phyloP scores from a whole-genome alignment of 176 grass and related monocot genomes.

The Poa annua region DNA sequence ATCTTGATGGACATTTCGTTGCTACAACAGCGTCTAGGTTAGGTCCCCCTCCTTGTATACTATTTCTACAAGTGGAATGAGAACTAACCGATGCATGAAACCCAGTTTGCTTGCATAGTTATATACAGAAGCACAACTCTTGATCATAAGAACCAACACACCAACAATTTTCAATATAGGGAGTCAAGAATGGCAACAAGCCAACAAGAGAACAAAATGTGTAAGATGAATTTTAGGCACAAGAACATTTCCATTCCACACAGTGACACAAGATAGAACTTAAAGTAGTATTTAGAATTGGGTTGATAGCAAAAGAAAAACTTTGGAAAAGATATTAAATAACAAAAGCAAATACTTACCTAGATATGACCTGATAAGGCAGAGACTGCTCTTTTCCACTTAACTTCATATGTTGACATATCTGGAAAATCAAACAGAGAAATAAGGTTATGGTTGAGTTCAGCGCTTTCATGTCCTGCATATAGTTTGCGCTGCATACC shows the following conservation, averaged over 20 bases:
- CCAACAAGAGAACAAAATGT: constrained; percentile 16
- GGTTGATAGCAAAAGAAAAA: not conserved
- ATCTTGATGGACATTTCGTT: not conserved
- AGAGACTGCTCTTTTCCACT: constrained; percentile 97
- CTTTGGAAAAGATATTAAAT: constrained; percentile 11
- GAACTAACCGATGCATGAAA: not conserved
- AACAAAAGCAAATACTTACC: constrained; percentile 48
- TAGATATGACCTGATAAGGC: constrained; percentile 99
- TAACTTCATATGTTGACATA: constrained; percentile 98
- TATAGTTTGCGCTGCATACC: constrained; percentile 50
- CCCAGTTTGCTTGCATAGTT: constrained; percentile 19
- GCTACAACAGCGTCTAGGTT: not conserved
- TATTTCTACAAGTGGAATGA: not conserved
- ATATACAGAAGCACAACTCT: constrained; percentile 8
- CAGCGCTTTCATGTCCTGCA: constrained; percentile 12
- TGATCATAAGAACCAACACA: not conserved
- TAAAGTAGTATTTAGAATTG: constrained; percentile 13
- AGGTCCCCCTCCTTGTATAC: not conserved
- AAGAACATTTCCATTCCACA: constrained; percentile 12
- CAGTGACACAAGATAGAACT: constrained; percentile 21
- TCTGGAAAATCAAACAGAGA: constrained; percentile 51
- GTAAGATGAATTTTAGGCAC: not conserved
- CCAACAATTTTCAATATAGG: constrained; percentile 3
- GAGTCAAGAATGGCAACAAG: constrained; percentile 11
- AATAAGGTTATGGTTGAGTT: constrained; percentile 35